These are phyloP conservation scores for Eremochloa ophiuroides DNA, from an alignment of 176 grass and related monocot species.

Conservation along the genomic window DNA sequence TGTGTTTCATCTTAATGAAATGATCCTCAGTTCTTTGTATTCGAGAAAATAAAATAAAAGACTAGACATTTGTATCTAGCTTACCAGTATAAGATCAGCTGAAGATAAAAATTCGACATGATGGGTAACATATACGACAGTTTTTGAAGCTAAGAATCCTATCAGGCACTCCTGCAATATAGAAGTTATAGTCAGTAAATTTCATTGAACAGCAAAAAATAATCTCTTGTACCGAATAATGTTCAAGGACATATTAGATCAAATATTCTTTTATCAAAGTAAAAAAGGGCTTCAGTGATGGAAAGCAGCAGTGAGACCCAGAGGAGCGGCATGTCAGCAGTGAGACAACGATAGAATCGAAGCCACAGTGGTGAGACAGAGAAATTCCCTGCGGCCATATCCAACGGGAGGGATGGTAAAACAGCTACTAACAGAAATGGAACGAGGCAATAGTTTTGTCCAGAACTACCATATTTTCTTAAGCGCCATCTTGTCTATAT, in stretches of 20 bases:
- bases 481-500: not conserved
- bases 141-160: conserved; percentile 48
- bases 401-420: not conserved
- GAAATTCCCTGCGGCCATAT: not conserved
- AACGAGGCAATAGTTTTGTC: not conserved
- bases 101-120: conserved; percentile 66
- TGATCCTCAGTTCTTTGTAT: too few species aligned
- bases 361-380: not conserved
- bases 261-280: not conserved
- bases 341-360: not conserved
- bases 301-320: not conserved
- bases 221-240: not conserved
- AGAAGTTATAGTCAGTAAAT: not conserved
- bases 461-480: not conserved
- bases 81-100: conserved; percentile 71
- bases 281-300: not conserved
- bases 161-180: conserved; percentile 61
- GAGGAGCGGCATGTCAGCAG: not conserved
- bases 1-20: too few species aligned
- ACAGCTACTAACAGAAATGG: not conserved
- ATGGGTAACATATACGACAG: conserved; percentile 76
- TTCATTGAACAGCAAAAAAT: not conserved
- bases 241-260: not conserved
- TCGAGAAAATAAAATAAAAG: not conserved
- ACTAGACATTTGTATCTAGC: not conserved